These are phyloP conservation scores for Pisolithus thermaeus DNA, from an alignment of 1,284 basidiomycete species.

Conservation along the genomic window DNA sequence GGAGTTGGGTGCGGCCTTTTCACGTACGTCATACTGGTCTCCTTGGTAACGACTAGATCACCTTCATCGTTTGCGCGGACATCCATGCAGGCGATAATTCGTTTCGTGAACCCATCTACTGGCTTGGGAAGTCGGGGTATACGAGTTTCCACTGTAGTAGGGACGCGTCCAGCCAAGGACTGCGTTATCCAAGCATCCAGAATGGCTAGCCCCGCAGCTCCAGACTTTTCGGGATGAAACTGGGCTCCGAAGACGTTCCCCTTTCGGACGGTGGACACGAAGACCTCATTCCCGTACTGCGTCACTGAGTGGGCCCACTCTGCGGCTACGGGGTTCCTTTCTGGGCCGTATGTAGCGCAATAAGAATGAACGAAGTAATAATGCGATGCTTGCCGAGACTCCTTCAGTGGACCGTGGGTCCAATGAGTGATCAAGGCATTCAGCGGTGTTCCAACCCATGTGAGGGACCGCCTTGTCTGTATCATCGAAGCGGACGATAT, in stretches of 20 bases:
- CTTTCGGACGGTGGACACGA: conserved; percentile 80
- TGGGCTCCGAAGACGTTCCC: conserved; percentile 92
- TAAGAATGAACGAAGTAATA: conserved; percentile 99
- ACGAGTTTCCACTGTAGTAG: conserved; percentile 26
- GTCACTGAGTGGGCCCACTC: conserved; percentile 84
- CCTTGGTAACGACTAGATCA: conserved; percentile 98
- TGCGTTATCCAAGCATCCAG: conserved; percentile 81
- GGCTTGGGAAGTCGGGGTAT: conserved; percentile 35
- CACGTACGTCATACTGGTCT: conserved; percentile 98
- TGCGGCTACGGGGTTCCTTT: conserved; percentile 45
- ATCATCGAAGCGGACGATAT: conserved; percentile 64
- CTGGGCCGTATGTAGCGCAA: conserved; percentile 69
- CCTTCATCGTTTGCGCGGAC: conserved; percentile 95
- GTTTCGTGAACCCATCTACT: conserved; percentile 77
- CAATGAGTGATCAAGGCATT: conserved; percentile 44
- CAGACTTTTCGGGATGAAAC: conserved; percentile 99
- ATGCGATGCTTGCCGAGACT: conserved; percentile 37
- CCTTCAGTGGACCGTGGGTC: conserved; percentile 24
- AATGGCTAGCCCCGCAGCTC: conserved; percentile 81
- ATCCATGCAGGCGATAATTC: conserved; percentile 97
- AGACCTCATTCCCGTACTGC: conserved; percentile 92
- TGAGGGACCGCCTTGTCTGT: conserved; percentile 88
- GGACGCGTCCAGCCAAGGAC: conserved; percentile 37
- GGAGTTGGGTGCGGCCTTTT: conserved; percentile 44
- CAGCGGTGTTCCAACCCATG: conserved; percentile 93